Conservation (phyloP, 2,329 filamentous ascomycete species). For the Byssochlamys sp. region DNA sequence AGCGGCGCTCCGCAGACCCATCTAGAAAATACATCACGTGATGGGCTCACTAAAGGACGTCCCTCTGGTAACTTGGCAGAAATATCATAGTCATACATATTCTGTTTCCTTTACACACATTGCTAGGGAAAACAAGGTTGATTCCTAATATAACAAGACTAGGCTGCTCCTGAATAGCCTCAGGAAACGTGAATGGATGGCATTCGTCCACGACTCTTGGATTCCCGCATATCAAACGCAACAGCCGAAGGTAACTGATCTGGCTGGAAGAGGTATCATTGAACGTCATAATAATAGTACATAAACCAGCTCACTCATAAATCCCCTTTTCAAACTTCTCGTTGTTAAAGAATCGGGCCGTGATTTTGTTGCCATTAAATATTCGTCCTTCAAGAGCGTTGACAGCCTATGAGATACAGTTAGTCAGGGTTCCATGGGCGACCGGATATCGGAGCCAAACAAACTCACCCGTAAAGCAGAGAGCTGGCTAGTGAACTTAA, state of each 20-base stretch:
- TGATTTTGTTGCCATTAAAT: slow-evolving; percentile 78
- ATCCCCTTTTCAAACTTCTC: slow-evolving; percentile 70
- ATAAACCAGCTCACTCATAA: slow-evolving; percentile 27
- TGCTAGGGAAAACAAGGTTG: too few relatives aligned
- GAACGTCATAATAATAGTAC: not conserved
- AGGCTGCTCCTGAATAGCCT: too few relatives aligned
- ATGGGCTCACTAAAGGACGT: not conserved
- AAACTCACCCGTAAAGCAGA: slow-evolving; percentile 68
- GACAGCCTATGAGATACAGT: slow-evolving; percentile 54
- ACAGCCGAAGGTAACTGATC: not conserved
- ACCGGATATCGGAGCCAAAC: not conserved
- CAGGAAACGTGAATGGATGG: too few relatives aligned
- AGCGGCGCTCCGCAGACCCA: not conserved
- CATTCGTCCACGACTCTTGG: not conserved
- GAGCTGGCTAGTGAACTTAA: slow-evolving; percentile 80
- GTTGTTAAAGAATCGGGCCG: slow-evolving; percentile 69
- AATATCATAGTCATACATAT: too few relatives aligned
- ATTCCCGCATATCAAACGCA: not conserved
- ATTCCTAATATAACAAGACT: too few relatives aligned
- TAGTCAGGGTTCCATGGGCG: slow-evolving; percentile 1
- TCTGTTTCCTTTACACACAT: too few relatives aligned
- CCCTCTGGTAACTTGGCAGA: too few relatives aligned
- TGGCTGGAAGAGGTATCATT: not conserved
- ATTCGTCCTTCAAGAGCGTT: slow-evolving; percentile 78
- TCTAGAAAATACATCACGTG: not conserved